These are phyloP conservation scores for Tolypocladium album DNA, from an alignment of 2,329 filamentous ascomycete genomes.

Conservation along the genomic window DNA sequence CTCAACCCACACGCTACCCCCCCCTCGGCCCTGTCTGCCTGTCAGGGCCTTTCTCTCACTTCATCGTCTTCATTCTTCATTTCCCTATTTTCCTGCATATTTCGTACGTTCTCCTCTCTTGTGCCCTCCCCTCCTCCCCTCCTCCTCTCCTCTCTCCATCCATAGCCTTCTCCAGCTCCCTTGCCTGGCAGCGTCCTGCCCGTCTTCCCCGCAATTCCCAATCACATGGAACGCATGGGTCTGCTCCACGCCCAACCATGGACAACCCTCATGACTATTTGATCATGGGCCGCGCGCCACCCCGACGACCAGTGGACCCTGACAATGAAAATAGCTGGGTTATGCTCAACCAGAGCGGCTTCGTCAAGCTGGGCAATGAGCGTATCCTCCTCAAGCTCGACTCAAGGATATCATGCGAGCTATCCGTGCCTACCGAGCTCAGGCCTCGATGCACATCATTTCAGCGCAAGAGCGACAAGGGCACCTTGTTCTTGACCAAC, in stretches of 20 bases:
- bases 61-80: conserved; percentile 4
- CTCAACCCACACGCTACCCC: conserved; percentile 3
- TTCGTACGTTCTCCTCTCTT: background rate
- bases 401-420: conserved; percentile 63
- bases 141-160: background rate
- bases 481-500: conserved; percentile 73
- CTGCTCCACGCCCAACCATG: conserved; percentile 23
- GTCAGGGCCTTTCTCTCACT: conserved; percentile 4
- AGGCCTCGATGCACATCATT: conserved; percentile 50
- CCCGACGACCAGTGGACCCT: conserved; percentile 32
- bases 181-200: conserved; percentile 6
- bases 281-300: conserved; percentile 22
- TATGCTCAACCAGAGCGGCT: conserved; percentile 72
- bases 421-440: conserved; percentile 60
- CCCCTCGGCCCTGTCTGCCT: conserved; percentile 3
- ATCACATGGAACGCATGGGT: conserved; percentile 19
- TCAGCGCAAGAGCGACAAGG: conserved; percentile 61
- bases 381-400: conserved; percentile 71
- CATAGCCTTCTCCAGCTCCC: background rate
- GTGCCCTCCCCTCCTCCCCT: background rate
- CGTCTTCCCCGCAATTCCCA: conserved; percentile 6
- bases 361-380: conserved; percentile 79
- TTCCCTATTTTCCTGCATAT: conserved; percentile 1
- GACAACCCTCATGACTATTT: conserved; percentile 31
- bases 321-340: conserved; percentile 64